Percentiles rank a stretch among this genome's conserved stretches.
Conservation (phyloP, 2,329 filamentous ascomycete species). For the Diatrype stigma region DNA sequence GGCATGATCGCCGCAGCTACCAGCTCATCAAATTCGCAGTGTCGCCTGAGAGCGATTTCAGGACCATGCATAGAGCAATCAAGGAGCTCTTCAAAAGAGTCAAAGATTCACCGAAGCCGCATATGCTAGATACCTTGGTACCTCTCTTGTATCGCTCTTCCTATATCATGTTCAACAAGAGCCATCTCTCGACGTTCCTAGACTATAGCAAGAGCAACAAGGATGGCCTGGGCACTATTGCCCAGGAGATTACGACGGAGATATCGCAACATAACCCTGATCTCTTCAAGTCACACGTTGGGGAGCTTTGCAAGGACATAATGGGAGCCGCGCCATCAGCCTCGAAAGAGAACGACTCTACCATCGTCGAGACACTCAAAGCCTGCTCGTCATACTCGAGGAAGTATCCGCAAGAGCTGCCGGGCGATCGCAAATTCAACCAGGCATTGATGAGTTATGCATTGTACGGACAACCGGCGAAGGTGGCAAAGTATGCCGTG, state of each 20-base stretch:
- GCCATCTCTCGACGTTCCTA: constrained; percentile 87
- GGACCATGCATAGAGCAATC: constrained; percentile 83
- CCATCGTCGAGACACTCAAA: constrained; percentile 85
- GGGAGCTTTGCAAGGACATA: constrained; percentile 83
- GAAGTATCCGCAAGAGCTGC: constrained; percentile 79
- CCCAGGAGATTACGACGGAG: constrained; percentile 86
- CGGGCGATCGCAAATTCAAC: constrained; percentile 73
- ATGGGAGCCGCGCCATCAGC: constrained; percentile 73
- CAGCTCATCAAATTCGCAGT: constrained; percentile 84
- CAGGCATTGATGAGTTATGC: constrained; percentile 81
- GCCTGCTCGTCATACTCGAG: constrained; percentile 89
- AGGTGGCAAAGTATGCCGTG: constrained; percentile 88
- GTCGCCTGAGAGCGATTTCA: constrained; percentile 82
- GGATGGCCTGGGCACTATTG: constrained; percentile 69
- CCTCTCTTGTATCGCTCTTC: constrained; percentile 81
- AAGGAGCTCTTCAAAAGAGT: constrained; percentile 84
- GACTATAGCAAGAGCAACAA: constrained; percentile 81
- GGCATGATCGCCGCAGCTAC: constrained; percentile 85
- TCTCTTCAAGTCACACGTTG: constrained; percentile 87
- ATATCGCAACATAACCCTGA: constrained; percentile 87
- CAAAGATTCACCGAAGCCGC: constrained; percentile 60
- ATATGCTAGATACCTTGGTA: constrained; percentile 72
- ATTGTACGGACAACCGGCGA: constrained; percentile 73
- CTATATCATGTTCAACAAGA: constrained; percentile 87
- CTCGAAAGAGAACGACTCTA: constrained; percentile 62